Evolutionary conservation across 2,329 filamentous ascomycete species (phyloP).

Genomic region (Exophiala sp.): DNA sequence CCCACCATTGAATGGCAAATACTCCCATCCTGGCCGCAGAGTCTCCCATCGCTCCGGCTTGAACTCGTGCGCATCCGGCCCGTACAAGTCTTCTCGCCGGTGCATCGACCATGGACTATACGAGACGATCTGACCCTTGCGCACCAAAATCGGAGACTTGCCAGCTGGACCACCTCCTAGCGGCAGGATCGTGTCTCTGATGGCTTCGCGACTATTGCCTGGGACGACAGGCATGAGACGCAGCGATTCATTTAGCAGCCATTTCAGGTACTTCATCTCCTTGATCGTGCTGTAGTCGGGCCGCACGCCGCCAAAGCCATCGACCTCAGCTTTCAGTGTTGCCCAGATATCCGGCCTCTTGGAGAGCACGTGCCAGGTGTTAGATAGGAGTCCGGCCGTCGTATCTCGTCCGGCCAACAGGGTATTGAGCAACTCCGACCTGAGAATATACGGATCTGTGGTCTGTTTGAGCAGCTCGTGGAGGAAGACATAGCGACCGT

Average conservation of each 20-base stretch:
- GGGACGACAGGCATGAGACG: conserved; percentile 40
- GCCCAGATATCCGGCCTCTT: conserved; percentile 35
- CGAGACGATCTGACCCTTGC: conserved; percentile 42
- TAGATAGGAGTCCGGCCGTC: conserved; percentile 34
- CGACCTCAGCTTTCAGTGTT: conserved; percentile 39
- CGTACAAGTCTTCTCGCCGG: conserved; percentile 32
- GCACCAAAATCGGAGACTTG: conserved; percentile 43
- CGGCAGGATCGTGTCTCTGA: conserved; percentile 43
- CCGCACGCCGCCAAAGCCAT: conserved; percentile 19
- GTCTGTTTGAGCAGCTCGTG: conserved; percentile 25
- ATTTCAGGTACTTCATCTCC: conserved; percentile 29
- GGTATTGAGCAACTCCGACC: conserved; percentile 34
- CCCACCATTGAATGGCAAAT: conserved; percentile 30
- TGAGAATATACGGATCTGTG: conserved; percentile 22
- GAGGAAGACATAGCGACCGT: conserved; percentile 40
- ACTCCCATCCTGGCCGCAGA: conserved; percentile 34
- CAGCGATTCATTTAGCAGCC: conserved; percentile 37
- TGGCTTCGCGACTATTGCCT: conserved; percentile 36
- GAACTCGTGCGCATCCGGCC: conserved; percentile 32
- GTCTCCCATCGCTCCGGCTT: conserved; percentile 37
- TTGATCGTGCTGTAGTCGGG: conserved; percentile 27
- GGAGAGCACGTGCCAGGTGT: conserved; percentile 33
- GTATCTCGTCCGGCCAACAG: conserved; percentile 37
- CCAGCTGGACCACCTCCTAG: conserved; percentile 45
- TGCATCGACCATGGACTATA: conserved; percentile 41